Evolutionary conservation across 2,329 filamentous ascomycete species (phyloP).

Genomic region (Curvularia sp.): DNA sequence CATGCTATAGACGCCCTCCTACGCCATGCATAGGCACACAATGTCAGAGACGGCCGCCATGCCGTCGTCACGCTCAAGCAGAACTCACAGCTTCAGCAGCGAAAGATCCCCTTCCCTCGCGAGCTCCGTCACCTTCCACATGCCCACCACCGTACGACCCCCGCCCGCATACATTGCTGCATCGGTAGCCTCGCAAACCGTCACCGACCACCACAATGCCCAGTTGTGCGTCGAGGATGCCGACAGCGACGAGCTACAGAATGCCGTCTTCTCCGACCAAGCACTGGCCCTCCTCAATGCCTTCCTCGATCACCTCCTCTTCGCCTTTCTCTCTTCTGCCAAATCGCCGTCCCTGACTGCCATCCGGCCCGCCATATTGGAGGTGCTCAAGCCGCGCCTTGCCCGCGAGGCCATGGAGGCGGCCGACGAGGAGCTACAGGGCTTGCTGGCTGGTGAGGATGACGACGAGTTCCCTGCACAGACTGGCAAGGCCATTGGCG

Average conservation of each 20-base stretch:
- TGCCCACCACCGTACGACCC: slow-evolving; percentile 74
- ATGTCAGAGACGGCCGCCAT: slow-evolving; percentile 45
- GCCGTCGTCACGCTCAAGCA: slow-evolving; percentile 49
- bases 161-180: slow-evolving; percentile 86
- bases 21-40: slow-evolving; percentile 47
- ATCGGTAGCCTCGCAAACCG: slow-evolving; percentile 87
- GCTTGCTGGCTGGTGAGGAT: slow-evolving; percentile 84
- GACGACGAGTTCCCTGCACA: slow-evolving; percentile 49
- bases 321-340: slow-evolving; percentile 83
- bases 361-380: slow-evolving; percentile 81
- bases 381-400: slow-evolving; percentile 87
- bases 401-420: slow-evolving; percentile 83
- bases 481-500: slow-evolving; percentile 52
- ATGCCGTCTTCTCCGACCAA: slow-evolving; percentile 73
- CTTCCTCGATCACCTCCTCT: slow-evolving; percentile 92
- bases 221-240: slow-evolving; percentile 74
- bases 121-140: slow-evolving; percentile 61
- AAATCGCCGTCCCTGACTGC: slow-evolving; percentile 77
- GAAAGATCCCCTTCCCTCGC: slow-evolving; percentile 68
- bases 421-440: slow-evolving; percentile 84
- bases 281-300: slow-evolving; percentile 83
- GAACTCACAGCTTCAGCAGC: slow-evolving; percentile 68
- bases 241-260: slow-evolving; percentile 65
- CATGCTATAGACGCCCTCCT: slow-evolving; percentile 9
- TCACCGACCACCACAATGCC: slow-evolving; percentile 85